Percentiles rank a stretch among this genome's conserved stretches.
Evolutionary conservation across 768 basidiomycete species (phyloP).

Genomic region (Leucocoprinus sp.): DNA sequence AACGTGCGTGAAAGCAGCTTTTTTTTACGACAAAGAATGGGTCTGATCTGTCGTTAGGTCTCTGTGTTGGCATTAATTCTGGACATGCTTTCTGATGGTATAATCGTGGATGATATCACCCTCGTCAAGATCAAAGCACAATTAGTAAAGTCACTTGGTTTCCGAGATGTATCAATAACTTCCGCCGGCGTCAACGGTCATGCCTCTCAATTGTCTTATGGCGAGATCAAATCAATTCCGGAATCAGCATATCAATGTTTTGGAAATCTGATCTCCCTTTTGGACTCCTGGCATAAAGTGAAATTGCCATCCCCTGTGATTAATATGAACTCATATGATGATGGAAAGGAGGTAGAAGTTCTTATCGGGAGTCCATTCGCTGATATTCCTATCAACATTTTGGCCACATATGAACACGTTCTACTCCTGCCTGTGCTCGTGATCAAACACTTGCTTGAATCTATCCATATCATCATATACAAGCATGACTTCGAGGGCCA

Average conservation of each 20-base stretch:
- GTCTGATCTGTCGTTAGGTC: constrained; percentile 27
- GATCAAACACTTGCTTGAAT: constrained; percentile 55
- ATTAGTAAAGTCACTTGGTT: constrained; percentile 44
- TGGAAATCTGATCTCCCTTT: constrained; percentile 43
- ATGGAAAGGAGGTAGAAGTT: constrained; percentile 15
- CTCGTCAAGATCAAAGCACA: constrained; percentile 57
- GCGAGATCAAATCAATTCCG: constrained; percentile 34
- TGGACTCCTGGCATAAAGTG: constrained; percentile 51
- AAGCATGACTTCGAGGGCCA: constrained; percentile 60
- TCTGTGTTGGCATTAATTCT: constrained; percentile 51
- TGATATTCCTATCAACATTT: constrained; percentile 47
- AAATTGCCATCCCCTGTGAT: constrained; percentile 38
- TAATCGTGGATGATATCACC: constrained; percentile 40
- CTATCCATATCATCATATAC: constrained; percentile 55
- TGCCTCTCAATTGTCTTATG: constrained; percentile 47
- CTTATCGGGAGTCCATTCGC: constrained; percentile 59
- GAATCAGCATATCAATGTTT: constrained; percentile 45
- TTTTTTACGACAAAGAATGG: constrained; percentile 4
- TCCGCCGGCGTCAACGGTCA: constrained; percentile 37
- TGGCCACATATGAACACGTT: constrained; percentile 39
- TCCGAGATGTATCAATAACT: constrained; percentile 37
- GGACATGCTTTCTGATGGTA: constrained; percentile 60
- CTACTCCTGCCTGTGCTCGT: constrained; percentile 43
- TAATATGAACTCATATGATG: constrained; percentile 10
- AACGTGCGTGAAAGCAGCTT: constrained; percentile 26